A percentile compares a stretch with the other conserved stretches of the same genome.
Evolutionary conservation across 75 land plant genomes (phyloP).

Genomic region (Pinus tabuliformis): DNA sequence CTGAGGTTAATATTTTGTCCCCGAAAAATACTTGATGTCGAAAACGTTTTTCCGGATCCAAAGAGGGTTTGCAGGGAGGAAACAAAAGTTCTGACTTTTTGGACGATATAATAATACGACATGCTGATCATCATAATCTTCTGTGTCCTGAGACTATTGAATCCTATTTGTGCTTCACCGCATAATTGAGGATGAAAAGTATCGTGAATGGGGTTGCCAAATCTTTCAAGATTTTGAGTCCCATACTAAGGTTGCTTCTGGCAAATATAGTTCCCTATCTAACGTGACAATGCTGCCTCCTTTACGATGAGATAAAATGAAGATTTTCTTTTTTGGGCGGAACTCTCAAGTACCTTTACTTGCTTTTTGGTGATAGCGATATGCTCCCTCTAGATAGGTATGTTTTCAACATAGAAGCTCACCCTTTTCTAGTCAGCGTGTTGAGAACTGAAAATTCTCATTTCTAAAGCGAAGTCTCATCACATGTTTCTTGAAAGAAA

Average conservation of each 20-base stretch:
- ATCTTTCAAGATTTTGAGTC: conserved; percentile 93
- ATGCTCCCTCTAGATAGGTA: conserved; percentile 78
- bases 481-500: no score
- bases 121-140: conserved; percentile 85
- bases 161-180: conserved; percentile 86
- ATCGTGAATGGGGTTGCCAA: conserved; percentile 96
- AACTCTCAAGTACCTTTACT: conserved; percentile 89
- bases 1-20: no score
- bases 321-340: conserved; percentile 96
- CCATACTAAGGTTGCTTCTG: conserved; percentile 79
- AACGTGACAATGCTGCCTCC: conserved; percentile 84
- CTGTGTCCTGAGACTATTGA: conserved; percentile 94
- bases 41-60: neutral
- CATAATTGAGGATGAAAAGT: conserved; percentile 82
- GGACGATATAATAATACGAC: conserved; percentile 78
- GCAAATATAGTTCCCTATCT: conserved; percentile 81
- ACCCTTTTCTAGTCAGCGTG: conserved; percentile 72
- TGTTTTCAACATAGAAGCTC: conserved; percentile 98
- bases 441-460: neutral
- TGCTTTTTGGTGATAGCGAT: conserved; percentile 75
- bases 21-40: no score
- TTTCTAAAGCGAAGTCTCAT: no score
- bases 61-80: conserved; percentile 73
- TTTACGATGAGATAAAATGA: conserved; percentile 89
- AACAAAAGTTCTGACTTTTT: conserved; percentile 68